Percentiles rank a stretch among this genome's conserved stretches.
phyloP scores from a whole-genome alignment of 1,284 basidiomycete genomes.

The Anthracocystis panici-leucophaei region DNA sequence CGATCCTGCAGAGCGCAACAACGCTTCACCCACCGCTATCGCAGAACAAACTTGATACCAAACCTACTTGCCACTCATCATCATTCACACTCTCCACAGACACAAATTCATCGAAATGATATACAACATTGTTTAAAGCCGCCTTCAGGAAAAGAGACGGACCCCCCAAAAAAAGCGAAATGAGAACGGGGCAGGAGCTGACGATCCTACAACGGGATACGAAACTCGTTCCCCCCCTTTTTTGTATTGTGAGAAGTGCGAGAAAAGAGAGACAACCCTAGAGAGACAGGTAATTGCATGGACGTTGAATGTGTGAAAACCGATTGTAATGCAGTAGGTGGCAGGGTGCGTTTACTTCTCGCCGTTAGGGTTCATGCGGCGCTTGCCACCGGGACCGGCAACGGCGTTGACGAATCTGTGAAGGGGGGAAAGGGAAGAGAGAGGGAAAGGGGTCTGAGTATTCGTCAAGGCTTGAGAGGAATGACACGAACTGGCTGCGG shows the following conservation, averaged over 20 bases:
- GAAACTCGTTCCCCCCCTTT: neutral
- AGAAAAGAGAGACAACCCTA: conserved; percentile 14
- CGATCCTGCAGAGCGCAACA: neutral
- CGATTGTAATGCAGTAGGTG: neutral
- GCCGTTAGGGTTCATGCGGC: conserved; percentile 78
- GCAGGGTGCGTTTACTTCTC: conserved; percentile 57
- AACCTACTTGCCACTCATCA: neutral
- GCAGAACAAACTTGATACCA: neutral
- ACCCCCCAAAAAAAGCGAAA: neutral
- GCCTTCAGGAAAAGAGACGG: neutral
- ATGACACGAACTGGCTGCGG: neutral
- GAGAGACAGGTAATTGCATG: conserved; percentile 8
- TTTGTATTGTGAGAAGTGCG: conserved; percentile 11
- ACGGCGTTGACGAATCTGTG: conserved; percentile 93
- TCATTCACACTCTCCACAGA: no score
- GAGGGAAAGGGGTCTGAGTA: conserved; percentile 1
- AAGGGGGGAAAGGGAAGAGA: neutral
- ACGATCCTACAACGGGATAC: neutral
- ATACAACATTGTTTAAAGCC: no score
- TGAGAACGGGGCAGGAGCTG: neutral
- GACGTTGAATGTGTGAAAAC: neutral
- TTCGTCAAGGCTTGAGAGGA: neutral
- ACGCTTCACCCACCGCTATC: neutral
- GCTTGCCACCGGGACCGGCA: conserved; percentile 88
- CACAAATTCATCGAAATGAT: no score